Percentiles rank a stretch among this genome's conserved stretches.
phyloP scores from a whole-genome alignment of 352 stramenopile genomes.

The Globisporangium abappressorium region DNA sequence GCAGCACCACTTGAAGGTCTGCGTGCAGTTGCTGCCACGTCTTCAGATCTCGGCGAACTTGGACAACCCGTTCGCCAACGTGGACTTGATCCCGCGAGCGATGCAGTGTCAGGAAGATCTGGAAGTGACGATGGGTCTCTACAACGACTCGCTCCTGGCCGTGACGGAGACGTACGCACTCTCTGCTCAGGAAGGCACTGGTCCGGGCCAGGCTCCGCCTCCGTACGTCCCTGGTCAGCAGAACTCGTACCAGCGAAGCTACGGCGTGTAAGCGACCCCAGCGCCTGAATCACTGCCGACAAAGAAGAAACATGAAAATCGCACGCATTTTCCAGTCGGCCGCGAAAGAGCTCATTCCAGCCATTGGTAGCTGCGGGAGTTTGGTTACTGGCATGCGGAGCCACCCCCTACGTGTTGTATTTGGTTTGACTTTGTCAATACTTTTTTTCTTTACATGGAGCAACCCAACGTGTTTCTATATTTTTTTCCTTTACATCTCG shows the following conservation, averaged over 20 bases:
- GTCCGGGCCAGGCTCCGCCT: constrained; percentile 53
- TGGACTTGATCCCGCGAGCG: constrained; percentile 82
- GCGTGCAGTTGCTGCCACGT: constrained; percentile 78
- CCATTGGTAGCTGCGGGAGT: constrained; percentile 19
- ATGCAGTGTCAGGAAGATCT: constrained; percentile 89
- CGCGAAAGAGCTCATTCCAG: constrained; percentile 6
- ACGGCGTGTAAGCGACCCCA: constrained; percentile 54
- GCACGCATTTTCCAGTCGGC: not conserved
- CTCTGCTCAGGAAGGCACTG: constrained; percentile 61
- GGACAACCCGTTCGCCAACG: constrained; percentile 87
- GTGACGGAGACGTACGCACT: constrained; percentile 86
- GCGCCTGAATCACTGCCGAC: not conserved
- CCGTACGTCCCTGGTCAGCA: constrained; percentile 87
- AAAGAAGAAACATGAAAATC: constrained; percentile 12
- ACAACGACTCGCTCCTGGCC: constrained; percentile 87
- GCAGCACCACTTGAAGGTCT: constrained; percentile 86
- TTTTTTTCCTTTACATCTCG: constrained; percentile 9
- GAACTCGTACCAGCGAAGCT: constrained; percentile 89
- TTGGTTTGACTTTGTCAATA: constrained; percentile 16
- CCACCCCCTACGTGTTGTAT: constrained; percentile 7
- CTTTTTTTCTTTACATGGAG: constrained; percentile 13
- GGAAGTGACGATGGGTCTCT: constrained; percentile 84
- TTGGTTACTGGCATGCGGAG: not conserved
- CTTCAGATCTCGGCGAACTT: constrained; percentile 88
- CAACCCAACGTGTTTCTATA: constrained; percentile 9